Evolutionary conservation across 345 rosid genomes (phyloP).

Genomic region (Murraya koenigii): DNA sequence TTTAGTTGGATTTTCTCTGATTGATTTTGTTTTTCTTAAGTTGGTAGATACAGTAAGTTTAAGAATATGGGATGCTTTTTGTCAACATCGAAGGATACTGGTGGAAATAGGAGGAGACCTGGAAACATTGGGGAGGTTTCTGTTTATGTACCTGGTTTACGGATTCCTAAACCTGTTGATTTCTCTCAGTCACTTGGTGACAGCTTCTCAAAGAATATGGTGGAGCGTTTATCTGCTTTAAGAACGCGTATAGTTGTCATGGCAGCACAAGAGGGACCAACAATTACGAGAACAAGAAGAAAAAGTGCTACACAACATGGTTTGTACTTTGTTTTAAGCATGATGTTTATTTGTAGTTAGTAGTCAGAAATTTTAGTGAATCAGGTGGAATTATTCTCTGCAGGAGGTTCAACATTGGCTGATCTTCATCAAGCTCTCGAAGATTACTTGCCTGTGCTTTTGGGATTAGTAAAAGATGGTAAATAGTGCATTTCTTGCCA

Average conservation of each 20-base stretch:
- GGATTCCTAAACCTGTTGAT: slow-evolving; percentile 87
- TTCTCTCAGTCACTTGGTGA: slow-evolving; percentile 69
- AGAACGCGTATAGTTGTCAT: slow-evolving; percentile 94
- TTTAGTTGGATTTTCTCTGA: neutral
- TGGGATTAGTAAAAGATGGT: slow-evolving; percentile 92
- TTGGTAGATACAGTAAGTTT: slow-evolving; percentile 31
- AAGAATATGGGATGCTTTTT: slow-evolving; percentile 86
- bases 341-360: neutral
- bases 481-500: slow-evolving; percentile 16
- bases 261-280: slow-evolving; percentile 98
- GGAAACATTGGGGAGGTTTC: slow-evolving; percentile 87
- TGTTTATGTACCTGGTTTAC: slow-evolving; percentile 91
- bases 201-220: slow-evolving; percentile 64
- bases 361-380: slow-evolving; percentile 8
- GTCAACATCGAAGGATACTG: slow-evolving; percentile 77
- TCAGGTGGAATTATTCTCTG: slow-evolving; percentile 26
- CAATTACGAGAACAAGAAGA: slow-evolving; percentile 86
- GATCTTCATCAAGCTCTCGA: slow-evolving; percentile 98
- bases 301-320: slow-evolving; percentile 96
- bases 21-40: slow-evolving; percentile 20
- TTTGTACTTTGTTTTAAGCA: slow-evolving; percentile 24
- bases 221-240: slow-evolving; percentile 78
- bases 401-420: slow-evolving; percentile 88
- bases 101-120: slow-evolving; percentile 78
- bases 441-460: slow-evolving; percentile 91